A percentile compares a stretch with the other conserved stretches of the same genome.
Evolutionary conservation across 257 asterid genomes (phyloP).

Genomic region (Euphrasia confusa): DNA sequence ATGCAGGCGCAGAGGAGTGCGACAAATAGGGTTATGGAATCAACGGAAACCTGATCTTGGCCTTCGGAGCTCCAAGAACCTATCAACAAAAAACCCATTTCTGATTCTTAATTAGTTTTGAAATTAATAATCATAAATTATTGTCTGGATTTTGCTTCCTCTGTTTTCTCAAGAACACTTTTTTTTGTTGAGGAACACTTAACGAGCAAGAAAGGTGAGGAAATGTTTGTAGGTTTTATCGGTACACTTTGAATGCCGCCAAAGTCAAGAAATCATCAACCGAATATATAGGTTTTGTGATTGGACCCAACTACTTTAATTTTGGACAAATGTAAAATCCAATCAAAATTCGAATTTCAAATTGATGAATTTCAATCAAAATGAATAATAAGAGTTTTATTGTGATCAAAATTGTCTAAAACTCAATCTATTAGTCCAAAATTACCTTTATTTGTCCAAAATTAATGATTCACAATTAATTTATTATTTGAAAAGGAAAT

Average conservation of each 20-base stretch:
- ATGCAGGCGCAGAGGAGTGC: conserved; percentile 55
- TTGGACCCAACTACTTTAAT: too few species aligned
- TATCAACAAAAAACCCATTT: conserved; percentile 18
- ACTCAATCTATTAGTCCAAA: too few species aligned
- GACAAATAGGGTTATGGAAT: conserved; percentile 46
- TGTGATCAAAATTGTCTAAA: too few species aligned
- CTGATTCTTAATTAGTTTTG: background rate
- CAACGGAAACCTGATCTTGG: conserved; percentile 26
- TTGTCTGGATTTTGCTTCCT: background rate
- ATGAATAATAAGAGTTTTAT: too few species aligned
- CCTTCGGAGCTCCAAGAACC: conserved; percentile 17
- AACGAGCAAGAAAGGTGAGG: background rate
- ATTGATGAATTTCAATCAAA: too few species aligned
- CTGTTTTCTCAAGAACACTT: too few species aligned
- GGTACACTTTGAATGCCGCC: conserved; percentile 11
- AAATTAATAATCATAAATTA: background rate
- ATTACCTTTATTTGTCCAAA: too few species aligned
- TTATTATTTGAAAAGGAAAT: too few species aligned
- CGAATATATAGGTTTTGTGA: too few species aligned
- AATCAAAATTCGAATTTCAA: too few species aligned
- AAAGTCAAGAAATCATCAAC: background rate
- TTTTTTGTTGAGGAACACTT: background rate
- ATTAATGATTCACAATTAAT: too few species aligned
- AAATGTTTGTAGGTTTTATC: background rate
- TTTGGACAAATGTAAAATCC: too few species aligned